Conservation (phyloP, 257 asterid genomes). For the Solanum gandarillasii region DNA sequence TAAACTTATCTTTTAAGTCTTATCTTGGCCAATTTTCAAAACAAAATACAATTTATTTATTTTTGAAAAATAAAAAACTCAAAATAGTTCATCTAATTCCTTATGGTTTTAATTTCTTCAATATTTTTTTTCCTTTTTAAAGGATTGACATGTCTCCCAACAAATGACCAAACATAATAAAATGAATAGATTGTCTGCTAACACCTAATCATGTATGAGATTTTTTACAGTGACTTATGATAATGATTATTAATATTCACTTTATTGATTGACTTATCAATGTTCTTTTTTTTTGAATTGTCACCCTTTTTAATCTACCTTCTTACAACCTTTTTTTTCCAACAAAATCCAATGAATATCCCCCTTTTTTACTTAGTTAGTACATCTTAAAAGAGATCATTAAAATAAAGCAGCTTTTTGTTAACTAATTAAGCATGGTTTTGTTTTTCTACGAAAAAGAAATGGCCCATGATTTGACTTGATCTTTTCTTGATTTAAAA, state of each 20-base stretch:
- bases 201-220: constrained; percentile 11
- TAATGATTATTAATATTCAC: constrained; percentile 24
- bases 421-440: neutral
- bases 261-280: constrained; percentile 42
- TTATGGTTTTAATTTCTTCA: neutral
- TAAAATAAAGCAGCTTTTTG: neutral
- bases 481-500: neutral
- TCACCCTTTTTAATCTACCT: constrained; percentile 13
- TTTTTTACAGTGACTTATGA: constrained; percentile 26
- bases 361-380: neutral
- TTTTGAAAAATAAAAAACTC: neutral
- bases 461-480: neutral
- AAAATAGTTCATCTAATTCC: neutral
- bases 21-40: neutral
- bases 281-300: constrained; percentile 24
- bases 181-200: neutral
- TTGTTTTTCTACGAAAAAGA: neutral
- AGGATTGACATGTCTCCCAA: neutral
- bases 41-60: neutral
- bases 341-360: neutral
- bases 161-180: neutral
- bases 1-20: neutral
- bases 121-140: neutral
- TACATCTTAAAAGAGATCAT: neutral
- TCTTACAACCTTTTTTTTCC: neutral